Evolutionary conservation across 2,329 filamentous ascomycete species (phyloP), one percentile per base, ranked within the genome.

Genomic region (Xylariomycetidae sp.): DNA sequence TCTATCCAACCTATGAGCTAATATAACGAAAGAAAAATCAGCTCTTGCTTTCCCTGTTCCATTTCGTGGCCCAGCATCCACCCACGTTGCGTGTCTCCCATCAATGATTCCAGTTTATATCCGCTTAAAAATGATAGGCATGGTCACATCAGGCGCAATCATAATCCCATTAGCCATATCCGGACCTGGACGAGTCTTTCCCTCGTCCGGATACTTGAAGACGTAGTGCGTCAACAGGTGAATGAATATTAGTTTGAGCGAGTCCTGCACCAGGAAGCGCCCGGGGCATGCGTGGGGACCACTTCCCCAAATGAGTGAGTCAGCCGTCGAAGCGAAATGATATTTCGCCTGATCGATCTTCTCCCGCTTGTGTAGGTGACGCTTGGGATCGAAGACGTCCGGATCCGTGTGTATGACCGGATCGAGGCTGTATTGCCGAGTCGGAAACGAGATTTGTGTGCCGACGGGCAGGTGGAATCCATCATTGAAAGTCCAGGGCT

Each of bases 291-390:
- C 37, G 18, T 40, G 40, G 4, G 17, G 22, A 10, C 36, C 37
- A 11, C 25, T 27, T 6, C 39, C 42, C 28, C 34, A 42, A 16
- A 16, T 30, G 13, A 40, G 5, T 27, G 29, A 26, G 17, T 41
- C 37, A 11, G 39, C 34, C 7, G 32, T 31, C 5, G 40, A 45
- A 2, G 42, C 40, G 27, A 45, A 42, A 30, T 42, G 36, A 26
- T 30, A 42, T 30, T 33, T 38, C 13, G 33, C 19, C 4, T 30
- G 27, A 29, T 37, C 27, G 19, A 16, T 16, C 10, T 35, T 20
- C 2, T 27, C 27, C 5, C 39, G 36, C 36, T 38, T 40, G 7
- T 26, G 33, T 10, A 40, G 31, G 28, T 37, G 31, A 13, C 31
- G 40, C 22, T 31, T 32, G 23, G 27, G 6, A 33, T 40, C 34